Evolutionary conservation across 1,139 yeast genomes (phyloP).

Genomic region (Candida sp.): DNA sequence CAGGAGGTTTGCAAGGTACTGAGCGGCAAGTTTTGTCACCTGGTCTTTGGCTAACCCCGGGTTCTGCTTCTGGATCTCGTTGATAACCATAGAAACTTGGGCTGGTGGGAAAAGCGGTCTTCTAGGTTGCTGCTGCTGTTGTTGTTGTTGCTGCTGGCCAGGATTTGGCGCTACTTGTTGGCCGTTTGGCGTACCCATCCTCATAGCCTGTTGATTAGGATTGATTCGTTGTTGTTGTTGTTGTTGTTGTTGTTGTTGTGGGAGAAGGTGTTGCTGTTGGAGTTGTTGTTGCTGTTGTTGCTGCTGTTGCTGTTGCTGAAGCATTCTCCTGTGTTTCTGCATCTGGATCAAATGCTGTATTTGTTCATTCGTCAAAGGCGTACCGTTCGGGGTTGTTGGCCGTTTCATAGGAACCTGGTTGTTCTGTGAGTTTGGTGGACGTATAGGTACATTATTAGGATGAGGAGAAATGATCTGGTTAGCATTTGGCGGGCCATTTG

Average conservation of each 20-base stretch:
- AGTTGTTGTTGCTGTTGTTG: conserved; percentile 36
- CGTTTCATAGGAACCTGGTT: conserved; percentile 22
- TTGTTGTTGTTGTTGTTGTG: no score
- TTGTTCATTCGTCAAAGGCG: conserved; percentile 61
- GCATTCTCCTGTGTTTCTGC: conserved; percentile 54
- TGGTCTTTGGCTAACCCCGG: conserved; percentile 74
- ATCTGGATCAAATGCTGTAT: conserved; percentile 55
- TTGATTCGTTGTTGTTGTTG: conserved; percentile 3
- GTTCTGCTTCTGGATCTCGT: conserved; percentile 69
- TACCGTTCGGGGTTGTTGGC: conserved; percentile 55
- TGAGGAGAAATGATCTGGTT: conserved; percentile 4
- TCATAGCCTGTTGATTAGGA: neutral
- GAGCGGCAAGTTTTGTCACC: conserved; percentile 74
- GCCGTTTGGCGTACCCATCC: neutral
- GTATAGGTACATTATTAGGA: conserved; percentile 2
- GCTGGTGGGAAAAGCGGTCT: conserved; percentile 57
- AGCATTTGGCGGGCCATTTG: conserved; percentile 1
- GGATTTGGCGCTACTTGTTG: conserved; percentile 11
- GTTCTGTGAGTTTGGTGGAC: neutral
- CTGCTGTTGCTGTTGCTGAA: conserved; percentile 43
- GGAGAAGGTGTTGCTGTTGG: conserved; percentile 16
- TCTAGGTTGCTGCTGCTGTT: conserved; percentile 26
- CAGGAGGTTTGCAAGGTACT: conserved; percentile 64
- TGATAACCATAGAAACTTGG: conserved; percentile 72
- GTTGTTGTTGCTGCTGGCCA: conserved; percentile 8